Evolutionary conservation across 495 filamentous ascomycete genomes (phyloP).

Genomic region (Corynascus novoguineensis): DNA sequence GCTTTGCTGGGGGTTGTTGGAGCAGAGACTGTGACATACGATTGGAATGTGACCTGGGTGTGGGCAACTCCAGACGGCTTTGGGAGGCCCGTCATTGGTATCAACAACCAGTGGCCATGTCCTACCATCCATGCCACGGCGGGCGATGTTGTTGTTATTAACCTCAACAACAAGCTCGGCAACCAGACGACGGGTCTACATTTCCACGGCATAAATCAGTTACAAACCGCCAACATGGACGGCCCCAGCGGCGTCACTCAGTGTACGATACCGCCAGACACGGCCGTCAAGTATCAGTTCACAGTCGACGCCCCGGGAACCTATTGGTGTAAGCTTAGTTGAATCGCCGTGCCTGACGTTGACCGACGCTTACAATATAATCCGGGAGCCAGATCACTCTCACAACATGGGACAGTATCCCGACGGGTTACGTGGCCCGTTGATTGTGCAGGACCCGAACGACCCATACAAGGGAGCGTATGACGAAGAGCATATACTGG

Average conservation of each 20-base stretch:
- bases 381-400: conserved; percentile 55
- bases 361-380: conserved; percentile 18
- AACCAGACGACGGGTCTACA: conserved; percentile 70
- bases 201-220: conserved; percentile 76
- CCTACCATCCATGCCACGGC: conserved; percentile 62
- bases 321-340: conserved; percentile 66
- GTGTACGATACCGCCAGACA: conserved; percentile 61
- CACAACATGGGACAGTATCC: conserved; percentile 68
- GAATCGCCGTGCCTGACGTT: not conserved
- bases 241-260: conserved; percentile 64
- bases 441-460: conserved; percentile 65
- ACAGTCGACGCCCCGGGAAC: conserved; percentile 63
- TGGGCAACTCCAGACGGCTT: conserved; percentile 63
- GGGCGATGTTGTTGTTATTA: conserved; percentile 65
- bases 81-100: conserved; percentile 64
- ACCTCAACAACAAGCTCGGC: conserved; percentile 66
- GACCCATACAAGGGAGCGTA: conserved; percentile 59
- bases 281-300: conserved; percentile 61
- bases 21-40: conserved; percentile 34
- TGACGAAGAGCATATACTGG: conserved; percentile 56
- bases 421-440: conserved; percentile 66
- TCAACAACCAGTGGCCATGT: conserved; percentile 71
- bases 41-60: conserved; percentile 69
- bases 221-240: conserved; percentile 67
- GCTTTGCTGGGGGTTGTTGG: conserved; percentile 19